These are phyloP conservation scores for Fusarium aywerte DNA, from an alignment of 2,329 filamentous ascomycete species.

Conservation along the genomic window DNA sequence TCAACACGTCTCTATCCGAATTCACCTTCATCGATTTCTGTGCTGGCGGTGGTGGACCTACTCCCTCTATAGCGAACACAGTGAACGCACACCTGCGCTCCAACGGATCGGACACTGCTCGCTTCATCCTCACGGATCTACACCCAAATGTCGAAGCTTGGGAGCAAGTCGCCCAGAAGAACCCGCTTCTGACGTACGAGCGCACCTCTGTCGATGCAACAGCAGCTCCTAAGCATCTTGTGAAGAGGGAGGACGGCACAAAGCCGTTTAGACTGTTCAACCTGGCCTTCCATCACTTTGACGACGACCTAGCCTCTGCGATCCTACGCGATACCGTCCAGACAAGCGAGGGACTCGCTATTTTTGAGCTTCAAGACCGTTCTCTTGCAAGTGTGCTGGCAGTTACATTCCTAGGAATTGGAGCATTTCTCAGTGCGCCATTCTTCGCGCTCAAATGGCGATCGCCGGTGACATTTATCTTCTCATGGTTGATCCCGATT, in stretches of 20 bases:
- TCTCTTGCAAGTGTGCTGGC: conserved; percentile 64
- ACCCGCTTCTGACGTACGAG: conserved; percentile 69
- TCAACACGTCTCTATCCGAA: conserved; percentile 58
- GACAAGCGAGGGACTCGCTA: conserved; percentile 74
- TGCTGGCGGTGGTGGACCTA: conserved; percentile 78
- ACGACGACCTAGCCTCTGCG: conserved; percentile 67
- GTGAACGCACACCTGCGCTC: conserved; percentile 61
- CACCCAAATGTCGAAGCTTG: conserved; percentile 72
- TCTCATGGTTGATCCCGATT: conserved; percentile 73
- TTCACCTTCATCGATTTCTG: conserved; percentile 81
- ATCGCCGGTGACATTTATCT: conserved; percentile 67
- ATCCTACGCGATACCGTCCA: conserved; percentile 73
- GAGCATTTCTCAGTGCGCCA: conserved; percentile 63
- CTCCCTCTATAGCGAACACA: conserved; percentile 69
- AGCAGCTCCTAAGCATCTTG: conserved; percentile 63
- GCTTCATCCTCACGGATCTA: conserved; percentile 74
- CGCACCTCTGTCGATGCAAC: conserved; percentile 72
- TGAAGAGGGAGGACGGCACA: conserved; percentile 52
- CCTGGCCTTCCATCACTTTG: conserved; percentile 81
- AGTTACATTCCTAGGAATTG: conserved; percentile 63
- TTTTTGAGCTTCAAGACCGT: conserved; percentile 80
- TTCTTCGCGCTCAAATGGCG: conserved; percentile 64
- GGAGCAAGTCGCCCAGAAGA: conserved; percentile 62
- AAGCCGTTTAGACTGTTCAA: conserved; percentile 77
- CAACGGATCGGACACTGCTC: conserved; percentile 50